Evolutionary conservation across 2,329 filamentous ascomycete genomes (phyloP), one percentile per base, ranked within the genome.

Genomic region (Claviceps digitariae): DNA sequence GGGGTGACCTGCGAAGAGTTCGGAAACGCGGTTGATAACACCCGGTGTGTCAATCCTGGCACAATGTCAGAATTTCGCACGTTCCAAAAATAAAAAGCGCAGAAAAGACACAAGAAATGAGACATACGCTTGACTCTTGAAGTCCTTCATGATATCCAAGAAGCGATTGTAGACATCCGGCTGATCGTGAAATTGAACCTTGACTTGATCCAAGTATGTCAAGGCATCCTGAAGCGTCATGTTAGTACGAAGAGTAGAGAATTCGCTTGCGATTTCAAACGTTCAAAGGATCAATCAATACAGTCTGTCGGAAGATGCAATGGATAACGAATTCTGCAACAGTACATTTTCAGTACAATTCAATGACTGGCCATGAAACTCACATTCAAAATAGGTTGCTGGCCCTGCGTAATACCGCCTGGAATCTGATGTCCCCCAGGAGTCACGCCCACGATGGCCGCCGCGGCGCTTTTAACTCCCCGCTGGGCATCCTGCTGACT

Each of bases 81-180:
- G 96, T 96, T 38, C 15, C 34, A 15, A 62, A 95, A 90, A 31
- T 1, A 34, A 36, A 21, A 38, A 3, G 5, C 8, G 44, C 17
- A 13, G 41, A 12, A 20, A 51, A 29, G 29, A 43, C 36, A 27
- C 6, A 13, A 29, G 23, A 13, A 8, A 8, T 47, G 43, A 48
- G 53, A 78, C 86, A 72, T 74, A 90, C 81, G 90, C 90, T 71
- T 95, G 91, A 62, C 90, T 95, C 71, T 98, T 98, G 68, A 98
- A 98, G 62, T 98, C 93, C 65, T 98, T 98, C 93, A 98, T 98
- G 49, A 98, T 98, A 62, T 98, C 93, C 47, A 98, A 73, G 62
- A 98, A 97, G 40, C 87, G 79, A 64, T 97, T 97, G 64, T 98
- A 98, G 0, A 98, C 93, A 67, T 97, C 91, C 4, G 93, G 90